phyloP scores from a whole-genome alignment of 2,329 filamentous ascomycete species.

The Lasiodiplodia sp. region DNA sequence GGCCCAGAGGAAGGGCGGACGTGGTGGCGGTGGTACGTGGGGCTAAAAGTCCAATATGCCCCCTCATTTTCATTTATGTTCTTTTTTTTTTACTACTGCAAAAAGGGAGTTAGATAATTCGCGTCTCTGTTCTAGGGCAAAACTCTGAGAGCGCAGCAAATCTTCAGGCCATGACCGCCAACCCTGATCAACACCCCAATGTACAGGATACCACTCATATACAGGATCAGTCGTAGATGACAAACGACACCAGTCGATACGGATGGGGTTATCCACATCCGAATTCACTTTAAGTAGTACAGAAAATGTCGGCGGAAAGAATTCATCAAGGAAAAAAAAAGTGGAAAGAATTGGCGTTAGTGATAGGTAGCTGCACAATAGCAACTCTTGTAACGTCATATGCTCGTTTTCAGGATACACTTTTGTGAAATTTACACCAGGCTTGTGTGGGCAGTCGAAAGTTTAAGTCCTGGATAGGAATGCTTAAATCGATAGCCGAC shows the following conservation, averaged over 20 bases:
- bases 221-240: no score
- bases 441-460: neutral
- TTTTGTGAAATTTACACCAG: no score
- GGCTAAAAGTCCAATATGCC: constrained; percentile 62
- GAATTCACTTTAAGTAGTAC: neutral
- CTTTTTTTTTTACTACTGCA: neutral
- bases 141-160: no score
- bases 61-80: neutral
- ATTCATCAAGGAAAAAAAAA: neutral
- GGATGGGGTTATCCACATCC: neutral
- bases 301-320: neutral
- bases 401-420: neutral
- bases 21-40: constrained; percentile 94
- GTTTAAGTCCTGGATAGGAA: neutral
- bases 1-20: constrained; percentile 83
- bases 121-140: neutral
- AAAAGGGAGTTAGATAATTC: neutral
- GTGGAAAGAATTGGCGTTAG: neutral
- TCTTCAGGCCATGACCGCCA: no score
- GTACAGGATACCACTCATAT: no score
- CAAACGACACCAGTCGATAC: neutral
- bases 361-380: neutral
- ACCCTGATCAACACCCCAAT: no score
- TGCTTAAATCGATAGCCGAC: neutral
- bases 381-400: neutral